A percentile compares a stretch with the other conserved stretches of the same genome.
Conservation (phyloP, 805 yeast genomes). For the Clavispora santaluciae region DNA sequence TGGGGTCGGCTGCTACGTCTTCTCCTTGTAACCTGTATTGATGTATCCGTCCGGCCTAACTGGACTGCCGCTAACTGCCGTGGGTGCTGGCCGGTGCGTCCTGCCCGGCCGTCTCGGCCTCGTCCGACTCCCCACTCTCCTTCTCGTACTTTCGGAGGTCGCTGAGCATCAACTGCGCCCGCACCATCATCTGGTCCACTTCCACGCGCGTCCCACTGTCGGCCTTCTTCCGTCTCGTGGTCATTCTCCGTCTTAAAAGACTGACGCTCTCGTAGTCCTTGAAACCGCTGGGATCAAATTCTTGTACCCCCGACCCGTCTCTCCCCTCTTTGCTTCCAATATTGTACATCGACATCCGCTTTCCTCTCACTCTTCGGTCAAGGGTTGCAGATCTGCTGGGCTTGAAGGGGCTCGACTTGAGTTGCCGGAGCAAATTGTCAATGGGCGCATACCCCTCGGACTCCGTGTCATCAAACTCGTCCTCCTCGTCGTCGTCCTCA, state of each 20-base stretch:
- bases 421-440: constrained; percentile 9
- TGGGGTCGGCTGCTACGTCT: no score
- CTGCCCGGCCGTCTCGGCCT: no score
- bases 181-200: constrained; percentile 21
- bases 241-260: constrained; percentile 33
- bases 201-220: constrained; percentile 3
- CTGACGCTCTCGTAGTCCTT: constrained; percentile 37
- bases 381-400: neutral
- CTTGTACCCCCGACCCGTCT: neutral
- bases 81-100: no score
- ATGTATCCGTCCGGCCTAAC: no score
- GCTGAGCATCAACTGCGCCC: constrained; percentile 39
- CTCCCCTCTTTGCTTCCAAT: neutral
- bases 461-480: constrained; percentile 8
- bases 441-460: constrained; percentile 16
- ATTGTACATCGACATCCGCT: neutral
- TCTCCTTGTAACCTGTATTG: no score
- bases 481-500: constrained; percentile 4
- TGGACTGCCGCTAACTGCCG: no score
- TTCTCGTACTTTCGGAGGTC: constrained; percentile 15
- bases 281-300: neutral
- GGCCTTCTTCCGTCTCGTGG: constrained; percentile 23
- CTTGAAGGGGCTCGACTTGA: neutral
- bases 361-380: neutral
- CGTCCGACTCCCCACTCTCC: neutral